Percentiles rank a stretch among this genome's conserved stretches.
Evolutionary conservation across 371 early-diverging fungal genomes (phyloP).

Genomic region (Apophysomyces sp.): DNA sequence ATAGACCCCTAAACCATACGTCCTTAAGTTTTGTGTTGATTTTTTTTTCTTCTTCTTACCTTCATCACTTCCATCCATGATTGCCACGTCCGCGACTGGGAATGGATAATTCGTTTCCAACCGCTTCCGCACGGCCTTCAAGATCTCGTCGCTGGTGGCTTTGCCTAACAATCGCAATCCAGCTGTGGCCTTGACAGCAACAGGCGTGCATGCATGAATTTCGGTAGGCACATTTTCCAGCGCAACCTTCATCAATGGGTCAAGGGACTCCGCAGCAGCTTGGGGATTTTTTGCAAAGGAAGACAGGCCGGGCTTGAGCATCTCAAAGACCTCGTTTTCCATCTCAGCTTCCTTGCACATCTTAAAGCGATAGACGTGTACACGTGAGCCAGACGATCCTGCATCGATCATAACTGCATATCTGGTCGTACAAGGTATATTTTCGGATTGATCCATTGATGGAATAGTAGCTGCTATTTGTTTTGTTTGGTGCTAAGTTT

Average conservation of each 20-base stretch:
- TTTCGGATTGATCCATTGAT: slow-evolving; percentile 2
- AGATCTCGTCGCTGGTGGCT: slow-evolving; percentile 65
- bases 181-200: slow-evolving; percentile 96
- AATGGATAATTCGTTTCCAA: slow-evolving; percentile 81
- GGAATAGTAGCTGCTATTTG: not conserved
- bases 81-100: slow-evolving; percentile 75
- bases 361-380: slow-evolving; percentile 92
- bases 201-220: slow-evolving; percentile 80
- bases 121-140: slow-evolving; percentile 69
- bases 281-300: slow-evolving; percentile 63
- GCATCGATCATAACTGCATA: slow-evolving; percentile 91
- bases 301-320: slow-evolving; percentile 87
- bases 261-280: slow-evolving; percentile 81
- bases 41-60: slow-evolving; percentile 37
- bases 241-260: slow-evolving; percentile 76
- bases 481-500: not conserved
- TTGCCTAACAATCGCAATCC: slow-evolving; percentile 81
- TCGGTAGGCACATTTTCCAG: slow-evolving; percentile 58
- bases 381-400: slow-evolving; percentile 96
- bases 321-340: slow-evolving; percentile 86
- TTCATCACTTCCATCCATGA: slow-evolving; percentile 97
- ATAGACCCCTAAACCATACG: slow-evolving; percentile 66
- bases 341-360: slow-evolving; percentile 75
- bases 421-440: slow-evolving; percentile 56
- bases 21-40: not conserved